A percentile compares a stretch with the other conserved stretches of the same genome.
These are phyloP conservation scores for Astrothelium subdiscretum DNA, from an alignment of 495 filamentous ascomycete species.

Conservation along the genomic window DNA sequence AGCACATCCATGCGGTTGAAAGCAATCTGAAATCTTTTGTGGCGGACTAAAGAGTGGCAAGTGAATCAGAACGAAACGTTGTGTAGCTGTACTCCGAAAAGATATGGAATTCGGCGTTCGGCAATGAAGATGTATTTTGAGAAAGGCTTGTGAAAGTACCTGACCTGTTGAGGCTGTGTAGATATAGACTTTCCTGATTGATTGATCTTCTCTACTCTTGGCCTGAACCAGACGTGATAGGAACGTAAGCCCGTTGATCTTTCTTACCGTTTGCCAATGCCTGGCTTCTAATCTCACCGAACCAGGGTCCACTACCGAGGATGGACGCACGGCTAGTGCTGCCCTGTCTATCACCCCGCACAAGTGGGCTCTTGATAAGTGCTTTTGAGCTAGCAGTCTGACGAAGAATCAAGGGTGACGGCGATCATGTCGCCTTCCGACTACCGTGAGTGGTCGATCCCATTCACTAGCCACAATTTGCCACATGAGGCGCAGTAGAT, in stretches of 20 bases:
- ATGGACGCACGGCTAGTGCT: not conserved
- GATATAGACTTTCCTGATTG: not conserved
- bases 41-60: not conserved
- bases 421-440: not conserved
- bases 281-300: not conserved
- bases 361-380: not conserved
- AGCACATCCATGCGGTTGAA: not conserved
- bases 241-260: not conserved
- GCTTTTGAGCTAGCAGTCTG: not conserved
- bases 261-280: not conserved
- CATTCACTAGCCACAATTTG: not conserved
- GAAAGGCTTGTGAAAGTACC: not conserved
- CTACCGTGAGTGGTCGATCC: not conserved
- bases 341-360: not conserved
- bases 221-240: not conserved
- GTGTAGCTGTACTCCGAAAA: too few species aligned
- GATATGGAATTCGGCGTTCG: not conserved
- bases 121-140: not conserved
- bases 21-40: not conserved
- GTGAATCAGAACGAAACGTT: not conserved
- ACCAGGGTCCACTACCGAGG: not conserved
- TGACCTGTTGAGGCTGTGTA: not conserved
- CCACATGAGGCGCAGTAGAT: not conserved
- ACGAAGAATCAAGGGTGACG: not conserved
- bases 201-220: not conserved